These are phyloP conservation scores for Tritrichomonas musculus DNA, from an alignment of 208 protist species.

Conservation along the genomic window DNA sequence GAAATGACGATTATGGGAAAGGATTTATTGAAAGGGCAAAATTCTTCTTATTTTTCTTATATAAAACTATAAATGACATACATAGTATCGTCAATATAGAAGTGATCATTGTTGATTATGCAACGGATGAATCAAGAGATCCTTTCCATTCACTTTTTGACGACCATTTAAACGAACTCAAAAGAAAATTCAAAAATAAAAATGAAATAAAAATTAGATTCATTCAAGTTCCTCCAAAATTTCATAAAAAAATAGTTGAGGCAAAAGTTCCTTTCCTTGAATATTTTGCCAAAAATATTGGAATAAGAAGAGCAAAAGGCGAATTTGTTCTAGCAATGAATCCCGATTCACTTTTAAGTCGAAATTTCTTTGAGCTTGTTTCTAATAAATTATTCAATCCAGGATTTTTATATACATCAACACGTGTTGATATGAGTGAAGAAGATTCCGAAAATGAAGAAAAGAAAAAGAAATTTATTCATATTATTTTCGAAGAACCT, in stretches of 20 bases:
- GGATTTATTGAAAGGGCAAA: neutral
- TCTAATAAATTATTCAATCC: neutral
- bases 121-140: neutral
- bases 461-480: neutral
- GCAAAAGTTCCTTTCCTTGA: neutral
- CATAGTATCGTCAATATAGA: neutral
- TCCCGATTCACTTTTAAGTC: neutral
- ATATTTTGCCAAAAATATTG: conserved; percentile 10
- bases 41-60: neutral
- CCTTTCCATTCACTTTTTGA: too few relatives aligned
- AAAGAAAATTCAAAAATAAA: neutral
- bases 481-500: too few relatives aligned
- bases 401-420: neutral
- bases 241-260: neutral
- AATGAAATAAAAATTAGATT: neutral
- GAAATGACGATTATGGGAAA: neutral
- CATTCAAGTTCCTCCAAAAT: neutral
- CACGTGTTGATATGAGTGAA: neutral
- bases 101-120: neutral
- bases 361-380: neutral
- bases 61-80: neutral
- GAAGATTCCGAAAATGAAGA: neutral
- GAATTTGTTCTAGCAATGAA: neutral
- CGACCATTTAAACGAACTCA: neutral
- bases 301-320: neutral